Evolutionary conservation across 371 early-diverging fungal species (phyloP), one percentile per base, ranked within the genome.

Genomic region (Mortierella sp.): DNA sequence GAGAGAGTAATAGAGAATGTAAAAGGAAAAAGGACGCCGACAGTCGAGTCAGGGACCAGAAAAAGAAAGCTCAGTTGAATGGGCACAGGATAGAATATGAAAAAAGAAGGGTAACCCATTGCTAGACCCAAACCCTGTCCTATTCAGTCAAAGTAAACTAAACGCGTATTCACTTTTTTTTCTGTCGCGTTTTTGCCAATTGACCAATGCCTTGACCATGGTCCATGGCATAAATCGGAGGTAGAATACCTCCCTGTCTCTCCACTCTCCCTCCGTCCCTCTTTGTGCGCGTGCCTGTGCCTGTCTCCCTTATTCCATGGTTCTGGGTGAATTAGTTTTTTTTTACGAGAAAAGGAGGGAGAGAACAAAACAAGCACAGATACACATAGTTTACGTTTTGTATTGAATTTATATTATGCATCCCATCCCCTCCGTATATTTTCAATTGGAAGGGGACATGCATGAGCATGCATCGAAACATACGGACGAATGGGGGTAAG

Each of bases 381-480:
- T 24, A 16, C 26, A n/a, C 24, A 55, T 26, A 31, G 64, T 40
- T 58, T 58, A 34, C 34, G 58, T 58, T 34, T 58, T 34, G 58
- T 58, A 58, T 58, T 58, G n/a, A n/a, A 47, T 47, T 26, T 29
- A 58, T 34, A 58, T 58, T 58, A 58, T 58, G 58, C 58, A 58
- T 58, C 34, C 58, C n/a, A n/a, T n/a, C n/a, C n/a, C n/a, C n/a
- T n/a, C n/a, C n/a, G n/a, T n/a, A 34, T 22, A 64, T 41, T 52
- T 34, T 14, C 68, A 47, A 66, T 44, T 45, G 40, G 45, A 68
- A 47, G 34, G 45, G 40, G 26, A 37, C 52, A 68, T 70, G 63
- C 45, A 70, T 34, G 47, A 29, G 31, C 70, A 70, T 43, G 63
- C 63, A 61, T 31, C 58, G 55, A 69, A 41, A 55, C 69, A 55